phyloP scores from a whole-genome alignment of 495 filamentous ascomycete genomes.

The Melanomma pulvis-pyrius region DNA sequence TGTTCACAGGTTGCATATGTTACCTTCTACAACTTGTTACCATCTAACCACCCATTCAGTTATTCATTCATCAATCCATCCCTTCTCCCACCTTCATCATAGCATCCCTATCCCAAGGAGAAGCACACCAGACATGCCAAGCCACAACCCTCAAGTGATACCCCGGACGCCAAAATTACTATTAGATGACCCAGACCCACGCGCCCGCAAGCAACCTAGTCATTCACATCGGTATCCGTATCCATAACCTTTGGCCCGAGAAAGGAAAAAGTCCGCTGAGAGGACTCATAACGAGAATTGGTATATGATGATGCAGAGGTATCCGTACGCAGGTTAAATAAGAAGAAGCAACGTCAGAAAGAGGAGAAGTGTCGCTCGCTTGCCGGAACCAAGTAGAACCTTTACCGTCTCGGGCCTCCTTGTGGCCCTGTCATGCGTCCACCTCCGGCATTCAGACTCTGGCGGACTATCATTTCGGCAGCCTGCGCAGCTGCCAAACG shows the following conservation, averaged over 20 bases:
- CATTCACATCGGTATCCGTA: not conserved
- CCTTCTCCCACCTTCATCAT: not conserved
- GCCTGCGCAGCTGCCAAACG: slow-evolving; percentile 85
- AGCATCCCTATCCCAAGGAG: not conserved
- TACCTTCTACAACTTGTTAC: not conserved
- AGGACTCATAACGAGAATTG: not conserved
- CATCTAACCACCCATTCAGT: not conserved
- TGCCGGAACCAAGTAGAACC: not conserved
- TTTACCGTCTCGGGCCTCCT: slow-evolving; percentile 12
- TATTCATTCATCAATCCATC: not conserved
- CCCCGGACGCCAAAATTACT: slow-evolving; percentile 3
- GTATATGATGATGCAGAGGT: slow-evolving; percentile 19
- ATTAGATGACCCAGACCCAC: not conserved
- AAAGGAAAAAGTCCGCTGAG: not conserved
- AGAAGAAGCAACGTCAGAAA: too few species aligned
- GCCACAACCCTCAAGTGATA: not conserved
- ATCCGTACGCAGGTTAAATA: slow-evolving; percentile 9
- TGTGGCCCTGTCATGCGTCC: slow-evolving; percentile 45
- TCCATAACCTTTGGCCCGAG: not conserved
- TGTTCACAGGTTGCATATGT: not conserved
- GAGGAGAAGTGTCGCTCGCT: not conserved
- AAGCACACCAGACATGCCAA: not conserved
- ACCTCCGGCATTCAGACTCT: slow-evolving; percentile 76
- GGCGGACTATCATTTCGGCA: slow-evolving; percentile 90
- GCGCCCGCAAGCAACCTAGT: not conserved